Base-by-base conservation (phyloP, 345 rosid genomes). In the Gynandropsis gynandra region DNA sequence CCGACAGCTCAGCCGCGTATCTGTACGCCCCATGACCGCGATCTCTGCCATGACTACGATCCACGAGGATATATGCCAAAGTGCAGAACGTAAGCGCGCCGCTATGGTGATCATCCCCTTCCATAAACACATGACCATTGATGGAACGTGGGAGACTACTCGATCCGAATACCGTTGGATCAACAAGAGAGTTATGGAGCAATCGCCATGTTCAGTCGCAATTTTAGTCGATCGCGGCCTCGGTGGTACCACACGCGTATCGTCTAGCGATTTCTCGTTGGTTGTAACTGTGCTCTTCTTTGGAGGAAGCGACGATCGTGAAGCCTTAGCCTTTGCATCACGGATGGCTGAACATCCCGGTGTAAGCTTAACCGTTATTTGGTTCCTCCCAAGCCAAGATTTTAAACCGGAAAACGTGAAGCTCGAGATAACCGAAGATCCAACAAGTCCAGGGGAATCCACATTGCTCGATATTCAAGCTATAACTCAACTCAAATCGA, bases 281-380 rank as follows among this genome's bases (percentile, higher is more conserved):
- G 47, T 52, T 3, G 38, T 88, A 7, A 74, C 87, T 0, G 78
- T 80, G 45, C 39, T 85, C 48, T 88, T 88, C 70, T 82, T 88
- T 8, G 97, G 97, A 5, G 92, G 97, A 4, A 52, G 47, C n/a
- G 95, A 88, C 50, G 97, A 85, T 46, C 72, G 77, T 0, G 97
- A 88, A 70, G 97, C 95, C 8, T 75, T 88, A 24, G 82, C 95
- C 10, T 88, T 80, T 38, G 95, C 80, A 8, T 58, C 50, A 4
- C 80, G 95, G 38, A 85, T 85, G 85, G 81, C 85, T 0, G 95
- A 85, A 58, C 97, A 88, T 51, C 97, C 97, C 1, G 92, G 97
- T 4, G 76, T 85, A 16, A 71, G 61, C 20, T 43, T 88, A 42
- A 60, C 50, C 15, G 69, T 85, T 7, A 39, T 88, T 55, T 72